phyloP scores from a whole-genome alignment of 2,329 filamentous ascomycete genomes.

The Penicillium oxalicum region DNA sequence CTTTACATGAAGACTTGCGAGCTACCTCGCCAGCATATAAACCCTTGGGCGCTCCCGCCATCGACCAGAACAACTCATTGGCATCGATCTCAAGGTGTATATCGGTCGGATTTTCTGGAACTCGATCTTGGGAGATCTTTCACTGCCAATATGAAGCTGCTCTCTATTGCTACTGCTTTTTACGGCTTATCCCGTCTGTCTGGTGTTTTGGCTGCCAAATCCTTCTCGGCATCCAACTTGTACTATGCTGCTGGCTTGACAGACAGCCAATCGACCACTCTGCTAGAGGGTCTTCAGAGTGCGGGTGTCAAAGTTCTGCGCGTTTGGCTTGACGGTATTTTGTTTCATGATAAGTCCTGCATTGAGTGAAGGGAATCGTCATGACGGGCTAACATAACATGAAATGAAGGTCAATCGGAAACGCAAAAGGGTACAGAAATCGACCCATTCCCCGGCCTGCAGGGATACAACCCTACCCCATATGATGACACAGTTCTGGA shows the following conservation, averaged over 20 bases:
- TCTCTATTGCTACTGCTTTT: background rate
- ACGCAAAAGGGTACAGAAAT: background rate
- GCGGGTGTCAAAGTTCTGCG: slow-evolving; percentile 16
- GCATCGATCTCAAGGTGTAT: too few relatives aligned
- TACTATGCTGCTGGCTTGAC: slow-evolving; percentile 24
- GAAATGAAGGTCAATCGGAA: background rate
- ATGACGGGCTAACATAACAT: background rate
- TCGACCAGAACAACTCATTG: too few relatives aligned
- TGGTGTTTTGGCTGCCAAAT: slow-evolving; percentile 7
- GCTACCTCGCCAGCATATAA: too few relatives aligned
- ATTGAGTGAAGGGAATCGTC: too few relatives aligned
- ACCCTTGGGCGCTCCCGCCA: too few relatives aligned
- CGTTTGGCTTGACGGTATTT: slow-evolving; percentile 17
- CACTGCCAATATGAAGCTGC: background rate
- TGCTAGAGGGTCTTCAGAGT: slow-evolving; percentile 17
- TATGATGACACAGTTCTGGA: slow-evolving; percentile 3
- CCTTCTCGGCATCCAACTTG: slow-evolving; percentile 22
- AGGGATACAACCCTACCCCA: background rate
- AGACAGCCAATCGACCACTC: slow-evolving; percentile 10
- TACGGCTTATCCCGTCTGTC: background rate
- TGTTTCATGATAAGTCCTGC: background rate
- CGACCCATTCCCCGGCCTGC: slow-evolving; percentile 3
- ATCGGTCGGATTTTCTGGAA: too few relatives aligned
- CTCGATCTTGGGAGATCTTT: background rate
- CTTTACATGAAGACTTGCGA: too few relatives aligned